phyloP scores from a whole-genome alignment of 2,329 filamentous ascomycete genomes.

The Colletotrichum sp. region DNA sequence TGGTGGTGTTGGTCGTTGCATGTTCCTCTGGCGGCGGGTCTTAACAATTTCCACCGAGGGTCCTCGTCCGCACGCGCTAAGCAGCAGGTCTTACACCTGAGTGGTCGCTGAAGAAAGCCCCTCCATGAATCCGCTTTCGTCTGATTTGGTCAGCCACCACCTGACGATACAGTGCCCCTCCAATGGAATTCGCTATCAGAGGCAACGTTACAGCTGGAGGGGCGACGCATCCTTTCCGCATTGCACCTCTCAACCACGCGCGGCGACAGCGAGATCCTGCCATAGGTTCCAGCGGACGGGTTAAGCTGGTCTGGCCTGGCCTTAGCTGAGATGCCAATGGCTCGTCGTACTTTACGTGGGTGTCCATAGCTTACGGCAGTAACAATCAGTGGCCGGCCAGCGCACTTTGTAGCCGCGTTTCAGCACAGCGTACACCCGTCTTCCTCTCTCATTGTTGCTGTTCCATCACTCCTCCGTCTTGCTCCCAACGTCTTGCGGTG shows the following conservation, averaged over 20 bases:
- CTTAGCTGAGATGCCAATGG: not conserved
- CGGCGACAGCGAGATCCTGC: not conserved
- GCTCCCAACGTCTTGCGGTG: not conserved
- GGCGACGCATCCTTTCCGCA: not conserved
- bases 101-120: not conserved
- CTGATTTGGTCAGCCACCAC: constrained; percentile 9
- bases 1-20: constrained; percentile 11
- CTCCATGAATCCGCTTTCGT: constrained; percentile 2
- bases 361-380: not conserved
- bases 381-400: not conserved
- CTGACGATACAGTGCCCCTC: not conserved
- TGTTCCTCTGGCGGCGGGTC: constrained; percentile 3
- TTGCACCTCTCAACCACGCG: not conserved
- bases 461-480: not conserved
- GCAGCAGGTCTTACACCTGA: not conserved
- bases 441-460: not conserved
- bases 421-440: not conserved
- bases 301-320: not conserved
- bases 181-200: not conserved
- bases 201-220: constrained; percentile 21
- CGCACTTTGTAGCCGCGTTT: not conserved
- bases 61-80: not conserved
- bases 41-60: not conserved
- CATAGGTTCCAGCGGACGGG: not conserved
- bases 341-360: not conserved